Evolutionary conservation across 768 basidiomycete species (phyloP).

Genomic region (Boletus pseudopeckii): DNA sequence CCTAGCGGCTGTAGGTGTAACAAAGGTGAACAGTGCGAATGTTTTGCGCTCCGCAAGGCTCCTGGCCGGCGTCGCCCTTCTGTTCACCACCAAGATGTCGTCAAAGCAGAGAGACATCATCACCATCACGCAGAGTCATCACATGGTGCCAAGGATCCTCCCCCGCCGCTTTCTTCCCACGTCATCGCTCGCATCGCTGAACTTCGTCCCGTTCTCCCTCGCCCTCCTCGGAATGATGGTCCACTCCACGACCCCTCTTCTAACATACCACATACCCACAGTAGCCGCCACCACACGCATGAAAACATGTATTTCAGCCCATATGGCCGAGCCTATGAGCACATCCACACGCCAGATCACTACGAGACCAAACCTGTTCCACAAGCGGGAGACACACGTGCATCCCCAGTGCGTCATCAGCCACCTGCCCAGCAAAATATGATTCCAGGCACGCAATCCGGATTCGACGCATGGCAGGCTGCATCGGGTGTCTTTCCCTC

Average conservation of each 20-base stretch:
- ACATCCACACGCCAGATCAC: conserved; percentile 38
- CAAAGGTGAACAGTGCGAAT: conserved; percentile 50
- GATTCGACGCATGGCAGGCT: conserved; percentile 26
- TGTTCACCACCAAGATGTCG: conserved; percentile 26
- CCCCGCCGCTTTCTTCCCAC: conserved; percentile 39
- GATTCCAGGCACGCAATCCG: conserved; percentile 23
- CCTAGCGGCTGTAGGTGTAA: conserved; percentile 47
- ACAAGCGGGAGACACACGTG: conserved; percentile 17
- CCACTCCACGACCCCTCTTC: conserved; percentile 49
- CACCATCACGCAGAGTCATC: conserved; percentile 17
- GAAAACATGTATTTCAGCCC: conserved; percentile 58
- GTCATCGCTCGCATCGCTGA: conserved; percentile 61
- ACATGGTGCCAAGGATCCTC: conserved; percentile 8
- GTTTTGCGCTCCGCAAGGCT: conserved; percentile 50
- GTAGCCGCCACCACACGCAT: conserved; percentile 45
- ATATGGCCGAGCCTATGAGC: conserved; percentile 64
- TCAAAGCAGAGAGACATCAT: conserved; percentile 28
- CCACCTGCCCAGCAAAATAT: conserved; percentile 26
- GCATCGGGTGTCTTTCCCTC: conserved; percentile 38
- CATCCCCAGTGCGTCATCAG: conserved; percentile 22
- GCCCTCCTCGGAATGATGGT: conserved; percentile 42
- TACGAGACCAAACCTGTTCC: conserved; percentile 21
- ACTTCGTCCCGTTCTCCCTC: conserved; percentile 68
- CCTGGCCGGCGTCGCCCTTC: conserved; percentile 35
- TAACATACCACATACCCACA: conserved; percentile 39